Evolutionary conservation across 768 basidiomycete species (phyloP).

Genomic region (Suillus clintonianus): DNA sequence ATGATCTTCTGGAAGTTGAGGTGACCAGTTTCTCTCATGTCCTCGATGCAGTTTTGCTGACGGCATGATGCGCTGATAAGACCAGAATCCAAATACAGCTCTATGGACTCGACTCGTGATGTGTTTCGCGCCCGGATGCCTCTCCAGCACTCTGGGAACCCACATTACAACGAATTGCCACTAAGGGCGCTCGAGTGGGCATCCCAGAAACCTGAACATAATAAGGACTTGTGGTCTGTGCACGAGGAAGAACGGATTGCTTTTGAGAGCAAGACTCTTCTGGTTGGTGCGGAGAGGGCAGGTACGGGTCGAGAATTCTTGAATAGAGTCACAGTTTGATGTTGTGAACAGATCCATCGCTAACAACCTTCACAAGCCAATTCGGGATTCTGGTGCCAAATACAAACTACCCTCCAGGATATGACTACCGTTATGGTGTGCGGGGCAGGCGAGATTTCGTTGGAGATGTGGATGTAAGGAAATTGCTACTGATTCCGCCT

Average conservation of each 20-base stretch:
- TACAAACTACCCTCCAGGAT: constrained; percentile 7
- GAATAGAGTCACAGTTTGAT: constrained; percentile 9
- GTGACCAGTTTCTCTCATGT: neutral
- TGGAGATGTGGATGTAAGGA: too few species aligned
- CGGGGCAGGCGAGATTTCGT: too few species aligned
- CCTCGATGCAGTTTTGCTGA: neutral
- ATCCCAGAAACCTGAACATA: neutral
- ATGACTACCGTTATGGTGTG: too few species aligned
- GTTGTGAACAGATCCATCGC: neutral
- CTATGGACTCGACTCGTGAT: too few species aligned
- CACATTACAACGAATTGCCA: neutral
- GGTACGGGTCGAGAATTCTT: neutral
- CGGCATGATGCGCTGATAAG: too few species aligned
- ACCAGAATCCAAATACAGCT: too few species aligned
- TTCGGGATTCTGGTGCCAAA: constrained; percentile 18
- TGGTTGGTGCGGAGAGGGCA: neutral
- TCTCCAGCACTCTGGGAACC: too few species aligned
- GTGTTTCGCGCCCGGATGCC: too few species aligned
- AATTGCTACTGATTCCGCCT: too few species aligned
- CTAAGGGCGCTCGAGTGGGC: neutral
- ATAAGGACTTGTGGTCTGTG: constrained; percentile 16
- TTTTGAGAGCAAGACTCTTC: constrained; percentile 12
- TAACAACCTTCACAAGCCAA: neutral
- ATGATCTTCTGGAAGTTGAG: neutral
- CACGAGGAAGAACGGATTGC: constrained; percentile 18